These are phyloP conservation scores for Clathrospora elynae DNA, from an alignment of 2,329 filamentous ascomycete species.

Conservation along the genomic window DNA sequence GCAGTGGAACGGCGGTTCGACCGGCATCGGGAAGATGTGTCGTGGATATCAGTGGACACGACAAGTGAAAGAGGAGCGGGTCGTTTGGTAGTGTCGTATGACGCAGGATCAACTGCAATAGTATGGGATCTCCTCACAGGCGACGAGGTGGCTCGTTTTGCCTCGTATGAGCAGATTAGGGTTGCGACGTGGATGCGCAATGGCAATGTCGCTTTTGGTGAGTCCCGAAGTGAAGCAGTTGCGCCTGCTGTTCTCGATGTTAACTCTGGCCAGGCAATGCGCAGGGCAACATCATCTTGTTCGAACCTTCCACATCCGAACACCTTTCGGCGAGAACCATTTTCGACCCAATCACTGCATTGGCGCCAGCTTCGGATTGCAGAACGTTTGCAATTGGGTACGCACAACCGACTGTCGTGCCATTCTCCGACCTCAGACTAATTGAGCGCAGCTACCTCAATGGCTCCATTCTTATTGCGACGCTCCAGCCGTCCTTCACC, in stretches of 20 bases:
- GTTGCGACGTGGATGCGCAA: conserved; percentile 95
- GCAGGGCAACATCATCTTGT: conserved; percentile 91
- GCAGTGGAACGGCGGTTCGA: conserved; percentile 86
- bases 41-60: conserved; percentile 86
- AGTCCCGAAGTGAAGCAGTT: conserved; percentile 38
- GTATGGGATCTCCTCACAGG: conserved; percentile 96
- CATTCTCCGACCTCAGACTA: conserved; percentile 18
- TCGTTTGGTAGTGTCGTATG: conserved; percentile 88
- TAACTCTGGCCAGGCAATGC: conserved; percentile 70
- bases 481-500: conserved; percentile 87
- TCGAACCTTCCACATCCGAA: conserved; percentile 90
- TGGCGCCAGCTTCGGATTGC: conserved; percentile 88
- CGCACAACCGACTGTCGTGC: conserved; percentile 30
- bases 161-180: conserved; percentile 83
- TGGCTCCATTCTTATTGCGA: conserved; percentile 88
- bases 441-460: conserved; percentile 76
- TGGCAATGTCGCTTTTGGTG: conserved; percentile 96
- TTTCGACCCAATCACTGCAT: conserved; percentile 90
- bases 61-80: conserved; percentile 85
- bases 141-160: conserved; percentile 87
- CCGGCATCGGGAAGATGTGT: conserved; percentile 80
- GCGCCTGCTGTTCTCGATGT: conserved; percentile 12
- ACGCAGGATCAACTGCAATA: conserved; percentile 87
- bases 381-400: conserved; percentile 96
- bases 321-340: conserved; percentile 90